Conservation (phyloP, 441 rosid species). For the Codiaeum variegatum region DNA sequence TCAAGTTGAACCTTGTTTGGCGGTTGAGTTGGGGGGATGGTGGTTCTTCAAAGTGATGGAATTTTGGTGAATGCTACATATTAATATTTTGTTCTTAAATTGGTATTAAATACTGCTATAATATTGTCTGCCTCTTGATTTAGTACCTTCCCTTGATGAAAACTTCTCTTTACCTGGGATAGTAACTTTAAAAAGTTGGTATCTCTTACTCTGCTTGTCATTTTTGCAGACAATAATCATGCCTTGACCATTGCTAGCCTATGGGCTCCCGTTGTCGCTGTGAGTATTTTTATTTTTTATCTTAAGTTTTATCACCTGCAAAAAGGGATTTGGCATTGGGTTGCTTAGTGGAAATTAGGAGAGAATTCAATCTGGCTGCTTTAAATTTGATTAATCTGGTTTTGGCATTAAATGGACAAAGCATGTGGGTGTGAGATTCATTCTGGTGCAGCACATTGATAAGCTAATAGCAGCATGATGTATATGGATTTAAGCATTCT, state of each 20-base stretch:
- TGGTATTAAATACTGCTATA: not conserved
- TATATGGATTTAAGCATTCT: not conserved
- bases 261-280: slow-evolving; percentile 99
- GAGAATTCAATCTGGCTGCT: not conserved
- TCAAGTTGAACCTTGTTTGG: not conserved
- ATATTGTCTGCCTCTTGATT: not conserved
- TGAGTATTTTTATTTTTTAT: slow-evolving; percentile 43
- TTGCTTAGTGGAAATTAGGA: slow-evolving; percentile 10
- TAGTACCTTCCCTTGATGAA: not conserved
- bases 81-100: not conserved
- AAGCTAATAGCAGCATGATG: not conserved
- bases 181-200: not conserved
- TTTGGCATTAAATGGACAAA: not conserved
- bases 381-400: not conserved
- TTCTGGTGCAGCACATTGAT: not conserved
- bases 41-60: not conserved
- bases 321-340: slow-evolving; percentile 5
- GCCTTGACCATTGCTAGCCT: slow-evolving; percentile 76
- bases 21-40: too few species aligned
- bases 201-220: slow-evolving; percentile 17
- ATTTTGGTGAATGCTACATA: not conserved
- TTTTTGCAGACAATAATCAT: slow-evolving; percentile 77
- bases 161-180: not conserved
- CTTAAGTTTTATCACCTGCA: not conserved
- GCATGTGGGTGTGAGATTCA: not conserved